Base-by-base conservation (phyloP, 2,329 filamentous ascomycete species). In the Ceratocystis lukuohia region DNA sequence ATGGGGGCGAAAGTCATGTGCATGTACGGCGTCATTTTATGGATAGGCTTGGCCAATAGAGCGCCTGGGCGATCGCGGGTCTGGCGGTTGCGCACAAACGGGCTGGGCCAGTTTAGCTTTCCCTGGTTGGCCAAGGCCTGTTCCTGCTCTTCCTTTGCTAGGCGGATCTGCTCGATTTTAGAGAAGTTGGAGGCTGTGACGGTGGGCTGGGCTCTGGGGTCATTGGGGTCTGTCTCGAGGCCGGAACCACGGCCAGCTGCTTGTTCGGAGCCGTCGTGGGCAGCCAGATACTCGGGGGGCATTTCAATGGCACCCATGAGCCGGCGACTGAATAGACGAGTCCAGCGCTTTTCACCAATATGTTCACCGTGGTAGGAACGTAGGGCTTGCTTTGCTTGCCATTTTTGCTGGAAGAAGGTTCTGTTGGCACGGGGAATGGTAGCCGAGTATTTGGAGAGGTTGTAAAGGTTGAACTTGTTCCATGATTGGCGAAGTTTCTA, bases 401-500 rank as follows among this genome's bases (percentile, higher is more conserved):
- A 99, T 87, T 99, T 99, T 78, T 97, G 93, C 81, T 97, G 93
- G 82, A 96, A 99, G 78, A 94, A 95, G 57, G 92, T 96, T 69
- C 78, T 76, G 63, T 71, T 71, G 17, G 74, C 72, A 22, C 70
- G 73, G 67, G 78, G 76, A 17, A 71, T 73, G 20, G 81, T 83
- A 1, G 75, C 72, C 56, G 72, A 76, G 44, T 83, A 73, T 70
- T 83, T 82, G 63, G 80, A 78, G 70, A 99, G 78, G 78, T 96
- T 96, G 84, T 89, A 99, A 70, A 99, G 82, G 74, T 96, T 96
- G 81, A 91, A 91, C 79, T 96, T 96, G 81, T 91, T 96, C 94
- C 93, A 96, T 80, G 91, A 91, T 80, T 94, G 89, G 72, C 93
- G 88, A 76, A 96, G 76, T 88, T 91, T 95, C 92, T 97, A 74